Percentiles rank a stretch among this genome's conserved stretches.
These are phyloP conservation scores for Cytospora schulzeri DNA, from an alignment of 2,329 filamentous ascomycete species.

Conservation along the genomic window DNA sequence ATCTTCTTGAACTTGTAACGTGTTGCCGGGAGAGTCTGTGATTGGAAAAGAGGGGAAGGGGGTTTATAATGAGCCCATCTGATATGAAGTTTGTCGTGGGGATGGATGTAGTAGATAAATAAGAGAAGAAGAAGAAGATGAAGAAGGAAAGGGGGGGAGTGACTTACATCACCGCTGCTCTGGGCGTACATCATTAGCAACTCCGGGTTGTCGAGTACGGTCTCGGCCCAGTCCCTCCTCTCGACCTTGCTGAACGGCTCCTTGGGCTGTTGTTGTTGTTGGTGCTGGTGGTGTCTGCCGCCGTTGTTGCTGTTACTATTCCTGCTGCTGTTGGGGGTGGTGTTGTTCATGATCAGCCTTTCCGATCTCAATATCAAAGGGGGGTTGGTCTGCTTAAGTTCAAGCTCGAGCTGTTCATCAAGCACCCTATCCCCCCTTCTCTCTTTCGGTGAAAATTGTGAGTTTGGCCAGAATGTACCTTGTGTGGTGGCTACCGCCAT, in stretches of 20 bases:
- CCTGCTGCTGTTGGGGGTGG: not conserved
- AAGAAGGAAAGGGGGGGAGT: not conserved
- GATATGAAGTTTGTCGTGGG: not conserved
- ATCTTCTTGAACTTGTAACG: constrained; percentile 59
- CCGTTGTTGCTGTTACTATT: constrained; percentile 1
- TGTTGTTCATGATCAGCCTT: not conserved
- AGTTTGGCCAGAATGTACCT: not conserved
- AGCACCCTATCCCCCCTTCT: not conserved
- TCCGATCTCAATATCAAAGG: too few species aligned
- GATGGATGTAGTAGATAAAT: not conserved
- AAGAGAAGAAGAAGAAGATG: not conserved
- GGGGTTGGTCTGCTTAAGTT: too few species aligned
- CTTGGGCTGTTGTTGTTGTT: constrained; percentile 22
- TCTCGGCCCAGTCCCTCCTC: constrained; percentile 51
- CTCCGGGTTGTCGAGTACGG: constrained; percentile 59
- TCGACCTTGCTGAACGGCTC: constrained; percentile 48
- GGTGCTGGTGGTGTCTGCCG: not conserved
- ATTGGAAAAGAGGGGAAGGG: too few species aligned
- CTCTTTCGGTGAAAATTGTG: constrained; percentile 1
- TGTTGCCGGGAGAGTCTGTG: constrained; percentile 57
- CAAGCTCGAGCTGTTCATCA: not conserved
- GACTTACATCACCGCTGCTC: constrained; percentile 55
- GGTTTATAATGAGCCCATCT: not conserved
- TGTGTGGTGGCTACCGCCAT: constrained; percentile 16
- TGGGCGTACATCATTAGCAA: constrained; percentile 62